These are phyloP conservation scores for Niebla homalea DNA, from an alignment of 495 filamentous ascomycete species.

Conservation along the genomic window DNA sequence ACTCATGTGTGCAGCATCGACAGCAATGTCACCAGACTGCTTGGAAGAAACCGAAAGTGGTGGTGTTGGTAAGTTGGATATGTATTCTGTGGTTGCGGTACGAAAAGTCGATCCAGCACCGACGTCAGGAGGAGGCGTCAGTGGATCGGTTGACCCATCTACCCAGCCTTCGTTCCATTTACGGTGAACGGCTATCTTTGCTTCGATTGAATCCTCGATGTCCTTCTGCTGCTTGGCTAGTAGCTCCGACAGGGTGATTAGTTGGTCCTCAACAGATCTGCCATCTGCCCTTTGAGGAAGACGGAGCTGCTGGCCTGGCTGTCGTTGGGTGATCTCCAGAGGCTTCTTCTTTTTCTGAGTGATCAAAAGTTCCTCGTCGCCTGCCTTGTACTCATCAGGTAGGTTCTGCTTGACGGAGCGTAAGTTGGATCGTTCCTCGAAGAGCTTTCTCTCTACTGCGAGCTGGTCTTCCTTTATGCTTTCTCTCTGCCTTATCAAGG, in stretches of 20 bases:
- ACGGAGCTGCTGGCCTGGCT: constrained; percentile 44
- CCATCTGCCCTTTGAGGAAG: constrained; percentile 59
- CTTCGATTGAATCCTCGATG: constrained; percentile 62
- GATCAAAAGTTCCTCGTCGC: constrained; percentile 82
- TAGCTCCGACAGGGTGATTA: constrained; percentile 60
- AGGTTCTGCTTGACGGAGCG: constrained; percentile 81
- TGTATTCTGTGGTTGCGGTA: constrained; percentile 64
- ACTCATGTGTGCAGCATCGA: constrained; percentile 21
- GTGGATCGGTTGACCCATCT: constrained; percentile 68
- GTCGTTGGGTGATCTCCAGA: constrained; percentile 41
- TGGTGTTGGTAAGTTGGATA: constrained; percentile 52
- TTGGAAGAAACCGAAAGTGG: constrained; percentile 66
- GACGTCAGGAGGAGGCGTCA: constrained; percentile 53
- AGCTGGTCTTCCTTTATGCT: constrained; percentile 63
- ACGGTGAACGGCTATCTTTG: constrained; percentile 67
- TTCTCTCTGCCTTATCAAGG: constrained; percentile 66
- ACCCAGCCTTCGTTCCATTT: constrained; percentile 77
- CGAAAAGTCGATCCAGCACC: constrained; percentile 53
- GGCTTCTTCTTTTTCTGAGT: constrained; percentile 77
- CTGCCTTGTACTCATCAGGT: constrained; percentile 58
- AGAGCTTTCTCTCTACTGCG: constrained; percentile 57
- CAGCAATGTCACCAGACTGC: constrained; percentile 32
- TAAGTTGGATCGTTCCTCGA: constrained; percentile 63
- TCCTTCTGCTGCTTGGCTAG: constrained; percentile 72
- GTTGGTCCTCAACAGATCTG: constrained; percentile 57